These are phyloP conservation scores for Neonectria magnoliae DNA, from an alignment of 2,329 filamentous ascomycete species.

Conservation along the genomic window DNA sequence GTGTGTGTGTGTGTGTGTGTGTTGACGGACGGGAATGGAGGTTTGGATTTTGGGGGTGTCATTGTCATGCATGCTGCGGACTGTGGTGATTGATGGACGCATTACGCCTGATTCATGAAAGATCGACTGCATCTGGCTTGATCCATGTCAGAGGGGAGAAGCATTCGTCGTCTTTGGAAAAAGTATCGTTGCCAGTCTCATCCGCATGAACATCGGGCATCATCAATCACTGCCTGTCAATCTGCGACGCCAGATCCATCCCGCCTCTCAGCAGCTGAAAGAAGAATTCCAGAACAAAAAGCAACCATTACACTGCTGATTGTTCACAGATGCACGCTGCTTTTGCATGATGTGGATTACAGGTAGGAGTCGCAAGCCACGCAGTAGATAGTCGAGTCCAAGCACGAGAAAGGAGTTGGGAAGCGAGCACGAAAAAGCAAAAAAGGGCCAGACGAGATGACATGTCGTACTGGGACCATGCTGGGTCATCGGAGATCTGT, in stretches of 20 bases:
- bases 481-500: neutral
- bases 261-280: constrained; percentile 19
- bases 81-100: neutral
- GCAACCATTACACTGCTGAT: constrained; percentile 17
- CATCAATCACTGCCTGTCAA: constrained; percentile 15
- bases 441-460: neutral
- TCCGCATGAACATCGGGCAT: constrained; percentile 7
- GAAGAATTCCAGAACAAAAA: constrained; percentile 40
- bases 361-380: constrained; percentile 7
- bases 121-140: neutral
- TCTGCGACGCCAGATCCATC: constrained; percentile 28
- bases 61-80: neutral
- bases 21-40: neutral
- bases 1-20: neutral
- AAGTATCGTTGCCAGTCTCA: neutral
- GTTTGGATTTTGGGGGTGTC: neutral
- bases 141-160: neutral
- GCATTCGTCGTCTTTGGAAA: neutral
- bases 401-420: neutral
- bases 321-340: neutral
- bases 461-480: neutral
- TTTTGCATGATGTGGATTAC: neutral
- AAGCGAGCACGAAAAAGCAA: neutral
- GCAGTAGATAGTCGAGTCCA: neutral
- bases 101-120: neutral